Evolutionary conservation across 768 basidiomycete species (phyloP).

Genomic region (Rhodotorula diobovata): DNA sequence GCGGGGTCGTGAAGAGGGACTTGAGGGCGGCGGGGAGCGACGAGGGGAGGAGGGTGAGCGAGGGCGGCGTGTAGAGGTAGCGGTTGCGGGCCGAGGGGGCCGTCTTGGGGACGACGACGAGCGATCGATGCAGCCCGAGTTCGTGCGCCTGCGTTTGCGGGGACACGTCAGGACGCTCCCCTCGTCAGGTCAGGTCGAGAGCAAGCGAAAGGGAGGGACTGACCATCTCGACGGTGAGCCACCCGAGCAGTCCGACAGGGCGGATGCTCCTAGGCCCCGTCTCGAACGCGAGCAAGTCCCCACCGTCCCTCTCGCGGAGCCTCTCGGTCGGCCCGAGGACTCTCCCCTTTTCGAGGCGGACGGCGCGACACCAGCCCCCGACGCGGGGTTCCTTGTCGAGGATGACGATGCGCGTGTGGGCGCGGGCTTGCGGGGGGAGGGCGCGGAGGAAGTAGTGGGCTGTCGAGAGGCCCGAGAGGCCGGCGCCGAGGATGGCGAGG

Average conservation of each 20-base stretch:
- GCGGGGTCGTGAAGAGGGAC: slow-evolving; percentile 49
- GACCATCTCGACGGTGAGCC: slow-evolving; percentile 72
- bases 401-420: slow-evolving; percentile 57
- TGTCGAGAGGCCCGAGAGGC: slow-evolving; percentile 72
- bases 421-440: slow-evolving; percentile 52
- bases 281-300: slow-evolving; percentile 61
- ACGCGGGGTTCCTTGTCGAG: slow-evolving; percentile 62
- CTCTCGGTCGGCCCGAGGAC: slow-evolving; percentile 38
- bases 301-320: slow-evolving; percentile 16
- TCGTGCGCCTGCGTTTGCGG: slow-evolving; percentile 64
- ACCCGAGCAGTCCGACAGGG: slow-evolving; percentile 59
- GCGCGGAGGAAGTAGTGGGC: slow-evolving; percentile 70
- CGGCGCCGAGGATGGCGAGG: slow-evolving; percentile 70
- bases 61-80: slow-evolving; percentile 60
- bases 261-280: slow-evolving; percentile 80
- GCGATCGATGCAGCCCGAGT: slow-evolving; percentile 57
- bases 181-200: no score
- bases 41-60: slow-evolving; percentile 54
- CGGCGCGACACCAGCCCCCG: slow-evolving; percentile 81
- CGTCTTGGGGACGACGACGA: slow-evolving; percentile 64
- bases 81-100: slow-evolving; percentile 72
- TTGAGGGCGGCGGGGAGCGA: slow-evolving; percentile 50
- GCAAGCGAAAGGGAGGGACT: slow-evolving; percentile 44
- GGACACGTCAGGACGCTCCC: no score
- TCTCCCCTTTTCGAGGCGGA: slow-evolving; percentile 47